Evolutionary conservation across 257 asterid species (phyloP), one percentile per base, ranked within the genome.

Genomic region (Solanum piurae): DNA sequence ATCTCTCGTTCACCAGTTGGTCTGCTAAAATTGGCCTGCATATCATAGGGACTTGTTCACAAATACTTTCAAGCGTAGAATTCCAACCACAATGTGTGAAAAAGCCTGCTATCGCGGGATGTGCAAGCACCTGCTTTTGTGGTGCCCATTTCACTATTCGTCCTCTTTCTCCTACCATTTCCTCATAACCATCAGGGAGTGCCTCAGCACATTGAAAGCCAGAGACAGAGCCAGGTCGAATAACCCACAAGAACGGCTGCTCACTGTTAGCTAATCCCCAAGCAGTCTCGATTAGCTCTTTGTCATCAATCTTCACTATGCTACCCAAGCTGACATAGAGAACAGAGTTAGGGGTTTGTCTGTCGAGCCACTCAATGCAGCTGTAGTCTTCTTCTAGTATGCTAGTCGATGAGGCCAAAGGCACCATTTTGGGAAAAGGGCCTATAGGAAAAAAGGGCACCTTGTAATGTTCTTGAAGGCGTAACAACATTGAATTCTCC

Each of bases 81-180:
- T 91, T 93, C 95, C 95, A 93, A 0, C 95, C 93, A 38, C 93
- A 90, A 23, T 93, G 95, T 8, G 88, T 91, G 62, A 90, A 86
- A 86, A 93, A 92, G 1, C 92, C 93, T 14, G 89, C 94, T 4
- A 92, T 88, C 0, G 93, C 89, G 0, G 90, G 82, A 85, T 93
- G 93, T 7, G 91, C 89, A 23, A 91, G 42, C 3, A 93, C 91
- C 76, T 90, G 86, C 86, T 86, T 89, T 64, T 93, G 94, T 2
- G 94, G 95, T 0, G 90, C 92, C 95, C 94, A 92, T 84, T 90
- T 85, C 62, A 93, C 95, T 4, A 90, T 73, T 12, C 68, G 33
- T 1, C 92, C 93, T 37, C 89, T 88, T 42, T 79, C 84, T 8
- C 85, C 73, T 12, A 86, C 83, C n/a, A 82, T 86, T 71, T 84